These are phyloP conservation scores for Ganoderma resinaceum DNA, from an alignment of 1,284 basidiomycete species.

Conservation along the genomic window DNA sequence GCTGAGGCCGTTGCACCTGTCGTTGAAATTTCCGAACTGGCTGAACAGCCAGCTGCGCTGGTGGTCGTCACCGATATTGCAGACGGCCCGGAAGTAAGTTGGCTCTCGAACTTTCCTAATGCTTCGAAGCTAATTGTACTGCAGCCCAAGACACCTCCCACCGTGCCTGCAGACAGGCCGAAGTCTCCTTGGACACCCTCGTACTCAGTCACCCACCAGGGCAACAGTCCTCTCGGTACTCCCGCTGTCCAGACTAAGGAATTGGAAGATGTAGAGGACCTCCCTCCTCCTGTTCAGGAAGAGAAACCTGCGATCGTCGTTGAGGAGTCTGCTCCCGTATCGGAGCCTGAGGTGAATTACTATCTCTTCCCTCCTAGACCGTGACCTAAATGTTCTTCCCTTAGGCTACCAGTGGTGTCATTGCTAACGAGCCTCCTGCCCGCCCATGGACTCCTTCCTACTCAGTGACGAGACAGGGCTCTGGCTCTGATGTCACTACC, in stretches of 20 bases:
- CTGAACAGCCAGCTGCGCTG: conserved; percentile 17
- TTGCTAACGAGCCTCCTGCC: conserved; percentile 20
- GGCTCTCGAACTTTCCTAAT: not conserved
- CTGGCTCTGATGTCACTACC: conserved; percentile 27
- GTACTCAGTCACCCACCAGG: conserved; percentile 37
- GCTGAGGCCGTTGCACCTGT: conserved; percentile 8
- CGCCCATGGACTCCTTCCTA: conserved; percentile 40
- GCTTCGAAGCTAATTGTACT: not conserved
- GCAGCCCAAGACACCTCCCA: conserved; percentile 23
- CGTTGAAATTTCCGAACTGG: conserved; percentile 10
- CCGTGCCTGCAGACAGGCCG: conserved; percentile 23
- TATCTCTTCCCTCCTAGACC: not conserved
- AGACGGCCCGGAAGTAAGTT: conserved; percentile 19
- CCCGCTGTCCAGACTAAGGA: conserved; percentile 18
- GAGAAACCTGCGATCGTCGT: conserved; percentile 23
- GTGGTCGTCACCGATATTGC: conserved; percentile 27
- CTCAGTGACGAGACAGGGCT: conserved; percentile 44
- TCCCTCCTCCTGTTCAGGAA: conserved; percentile 14
- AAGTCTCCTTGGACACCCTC: conserved; percentile 37
- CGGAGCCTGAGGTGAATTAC: not conserved
- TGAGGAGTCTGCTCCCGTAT: conserved; percentile 16
- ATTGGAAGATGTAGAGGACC: conserved; percentile 21
- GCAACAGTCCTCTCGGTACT: conserved; percentile 29
- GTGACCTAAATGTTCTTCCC: not conserved
- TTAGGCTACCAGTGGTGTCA: conserved; percentile 2